Conservation (phyloP, 2,329 filamentous ascomycete species). For the Cladosporium halotolerans region DNA sequence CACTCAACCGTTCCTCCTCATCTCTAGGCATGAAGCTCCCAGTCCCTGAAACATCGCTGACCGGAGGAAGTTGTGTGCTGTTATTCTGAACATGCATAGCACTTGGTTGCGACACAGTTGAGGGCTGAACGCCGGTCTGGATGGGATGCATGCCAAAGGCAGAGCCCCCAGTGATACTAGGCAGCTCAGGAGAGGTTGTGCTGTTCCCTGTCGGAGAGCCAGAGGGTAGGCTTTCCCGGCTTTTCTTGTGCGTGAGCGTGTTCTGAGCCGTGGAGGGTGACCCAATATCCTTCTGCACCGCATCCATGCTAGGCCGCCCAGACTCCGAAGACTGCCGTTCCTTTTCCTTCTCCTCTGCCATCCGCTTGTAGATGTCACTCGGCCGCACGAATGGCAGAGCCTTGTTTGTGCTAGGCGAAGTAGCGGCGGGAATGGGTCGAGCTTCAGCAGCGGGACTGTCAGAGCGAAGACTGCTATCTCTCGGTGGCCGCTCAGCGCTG, state of each 20-base stretch:
- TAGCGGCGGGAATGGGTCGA: slow-evolving; percentile 14
- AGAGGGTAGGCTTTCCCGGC: slow-evolving; percentile 12
- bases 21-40: slow-evolving; percentile 27
- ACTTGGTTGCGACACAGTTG: background rate
- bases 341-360: slow-evolving; percentile 58
- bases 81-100: slow-evolving; percentile 23
- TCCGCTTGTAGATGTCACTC: slow-evolving; percentile 68
- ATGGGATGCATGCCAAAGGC: background rate
- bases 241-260: background rate
- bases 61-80: slow-evolving; percentile 35
- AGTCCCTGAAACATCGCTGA: slow-evolving; percentile 39
- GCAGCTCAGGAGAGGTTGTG: background rate
- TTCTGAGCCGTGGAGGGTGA: background rate
- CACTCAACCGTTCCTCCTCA: slow-evolving; percentile 6
- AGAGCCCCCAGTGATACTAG: background rate
- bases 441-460: slow-evolving; percentile 28
- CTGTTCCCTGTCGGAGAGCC: slow-evolving; percentile 12
- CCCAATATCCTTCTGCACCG: slow-evolving; percentile 23
- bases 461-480: slow-evolving; percentile 57
- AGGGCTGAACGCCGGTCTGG: background rate
- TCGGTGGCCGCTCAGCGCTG: slow-evolving; percentile 47
- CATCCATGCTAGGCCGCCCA: slow-evolving; percentile 52
- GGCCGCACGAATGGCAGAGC: slow-evolving; percentile 62
- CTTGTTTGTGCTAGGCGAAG: slow-evolving; percentile 38
- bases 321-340: slow-evolving; percentile 54